Percentiles rank a stretch among this genome's conserved stretches.
Conservation (phyloP, 257 asterid species). For the Solanum megistacrolobum region DNA sequence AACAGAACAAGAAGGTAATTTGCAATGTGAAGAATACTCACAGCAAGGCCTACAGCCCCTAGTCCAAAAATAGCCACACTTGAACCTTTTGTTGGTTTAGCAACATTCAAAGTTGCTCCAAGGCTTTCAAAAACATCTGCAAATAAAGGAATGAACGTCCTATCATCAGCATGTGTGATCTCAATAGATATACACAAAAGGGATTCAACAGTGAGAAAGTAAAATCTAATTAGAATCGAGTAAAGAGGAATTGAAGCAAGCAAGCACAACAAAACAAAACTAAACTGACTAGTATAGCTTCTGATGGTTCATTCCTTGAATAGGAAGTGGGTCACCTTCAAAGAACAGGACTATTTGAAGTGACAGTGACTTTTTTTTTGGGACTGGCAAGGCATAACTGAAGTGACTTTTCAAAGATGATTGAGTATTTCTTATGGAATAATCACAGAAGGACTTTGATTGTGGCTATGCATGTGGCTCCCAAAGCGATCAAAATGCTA, state of each 20-base stretch:
- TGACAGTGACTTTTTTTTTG: not conserved
- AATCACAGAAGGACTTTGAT: not conserved
- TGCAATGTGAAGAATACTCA: constrained; percentile 2
- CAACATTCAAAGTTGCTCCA: constrained; percentile 83
- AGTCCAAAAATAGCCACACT: constrained; percentile 71
- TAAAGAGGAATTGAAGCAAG: not conserved
- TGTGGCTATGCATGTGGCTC: not conserved
- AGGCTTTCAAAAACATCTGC: constrained; percentile 49
- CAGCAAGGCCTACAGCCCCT: constrained; percentile 94
- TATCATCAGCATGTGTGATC: not conserved
- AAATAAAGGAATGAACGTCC: constrained; percentile 1
- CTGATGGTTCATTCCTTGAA: not conserved
- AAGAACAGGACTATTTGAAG: not conserved
- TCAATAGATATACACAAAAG: not conserved
- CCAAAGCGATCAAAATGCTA: not conserved
- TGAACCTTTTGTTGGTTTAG: constrained; percentile 61
- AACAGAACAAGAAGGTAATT: not conserved
- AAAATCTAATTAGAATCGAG: not conserved
- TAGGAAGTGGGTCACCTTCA: not conserved
- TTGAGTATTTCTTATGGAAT: not conserved
- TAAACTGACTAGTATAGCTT: not conserved
- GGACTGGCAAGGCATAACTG: not conserved
- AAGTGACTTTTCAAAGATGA: not conserved
- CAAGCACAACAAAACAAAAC: not conserved
- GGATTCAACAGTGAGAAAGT: not conserved